These are phyloP conservation scores for Sideroxylon spinosum DNA, from an alignment of 179 eudicot genomes.

Conservation along the genomic window DNA sequence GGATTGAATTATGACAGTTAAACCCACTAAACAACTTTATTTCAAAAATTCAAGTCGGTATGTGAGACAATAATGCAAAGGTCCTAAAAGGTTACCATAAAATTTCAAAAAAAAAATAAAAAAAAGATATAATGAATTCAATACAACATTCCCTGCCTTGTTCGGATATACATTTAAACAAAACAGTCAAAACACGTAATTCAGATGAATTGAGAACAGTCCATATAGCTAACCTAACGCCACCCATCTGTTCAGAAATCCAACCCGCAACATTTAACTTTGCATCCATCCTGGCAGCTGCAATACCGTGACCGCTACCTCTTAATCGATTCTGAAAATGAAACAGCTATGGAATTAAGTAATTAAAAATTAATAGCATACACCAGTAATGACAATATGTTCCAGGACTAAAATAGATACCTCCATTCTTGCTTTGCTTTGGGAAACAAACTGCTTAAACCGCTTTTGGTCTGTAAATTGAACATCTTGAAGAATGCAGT, in stretches of 20 bases:
- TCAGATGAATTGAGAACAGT: constrained; percentile 2
- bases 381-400: not conserved
- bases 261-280: constrained; percentile 88
- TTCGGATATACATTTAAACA: not conserved
- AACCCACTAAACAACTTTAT: not conserved
- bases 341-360: not conserved
- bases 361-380: not conserved
- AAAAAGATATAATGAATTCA: too few species aligned
- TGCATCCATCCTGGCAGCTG: constrained; percentile 96
- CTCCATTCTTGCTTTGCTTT: constrained; percentile 99
- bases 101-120: too few species aligned
- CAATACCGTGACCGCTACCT: constrained; percentile 95
- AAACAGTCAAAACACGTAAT: constrained; percentile 2
- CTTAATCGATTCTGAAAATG: constrained; percentile 67
- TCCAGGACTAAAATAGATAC: constrained; percentile 33
- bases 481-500: constrained; percentile 75
- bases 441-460: constrained; percentile 97
- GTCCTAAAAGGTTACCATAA: not conserved
- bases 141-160: not conserved
- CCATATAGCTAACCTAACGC: constrained; percentile 48
- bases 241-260: constrained; percentile 91
- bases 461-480: constrained; percentile 90
- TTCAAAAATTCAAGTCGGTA: not conserved
- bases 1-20: not conserved
- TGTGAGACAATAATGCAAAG: not conserved